Evolutionary conservation across 1,284 basidiomycete genomes (phyloP), one percentile per base, ranked within the genome.

Genomic region (Coniferiporia weirii): DNA sequence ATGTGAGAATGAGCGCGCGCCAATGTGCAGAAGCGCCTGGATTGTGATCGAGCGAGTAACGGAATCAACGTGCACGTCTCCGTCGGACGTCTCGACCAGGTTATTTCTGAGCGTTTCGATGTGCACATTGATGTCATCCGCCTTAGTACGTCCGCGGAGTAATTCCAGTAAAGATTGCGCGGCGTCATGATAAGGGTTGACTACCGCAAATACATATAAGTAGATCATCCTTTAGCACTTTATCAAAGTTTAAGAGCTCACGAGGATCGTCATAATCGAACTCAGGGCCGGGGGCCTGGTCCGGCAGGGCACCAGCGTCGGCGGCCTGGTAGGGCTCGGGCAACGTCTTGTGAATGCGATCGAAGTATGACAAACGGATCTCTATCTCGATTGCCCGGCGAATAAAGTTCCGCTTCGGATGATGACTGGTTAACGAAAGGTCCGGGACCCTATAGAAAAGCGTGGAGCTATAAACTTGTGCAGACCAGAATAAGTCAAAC

Each of bases 1-100:
- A 72, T 99, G 97, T 0, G 95, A 98, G 77, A 99, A 98, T 1
- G 95, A 98, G 17, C 96, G 87, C 9, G 91, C 87, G 52, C 97
- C 97, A 57, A 98, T 91, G 67, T 91, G 85, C 6, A 98, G 81
- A 1, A 99, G 80, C 10, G 89, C 91, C 69, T 98, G 95, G 50
- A 94, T 80, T n/a, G 90, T 82, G 65, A 98, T 87, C 50, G 89
- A 86, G 40, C 91, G 84, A 47, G 90, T 77, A 50, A 88, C 73
- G 1, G 78, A 69, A 64, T 91, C 88, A 17, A 93, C 79, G 53
- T 85, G 82, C 45, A 76, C 63, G 58, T 77, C 77, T 69, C 79
- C 73, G 17, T 85, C 83, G 56, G 78, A 73, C 22, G 77, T 76
- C 66, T 88, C 85, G 0, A 66, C 68, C 8, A 93, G 73, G 6